Base-by-base conservation (phyloP, 306 rosid species). In the Heteromeles arbutifolia region DNA sequence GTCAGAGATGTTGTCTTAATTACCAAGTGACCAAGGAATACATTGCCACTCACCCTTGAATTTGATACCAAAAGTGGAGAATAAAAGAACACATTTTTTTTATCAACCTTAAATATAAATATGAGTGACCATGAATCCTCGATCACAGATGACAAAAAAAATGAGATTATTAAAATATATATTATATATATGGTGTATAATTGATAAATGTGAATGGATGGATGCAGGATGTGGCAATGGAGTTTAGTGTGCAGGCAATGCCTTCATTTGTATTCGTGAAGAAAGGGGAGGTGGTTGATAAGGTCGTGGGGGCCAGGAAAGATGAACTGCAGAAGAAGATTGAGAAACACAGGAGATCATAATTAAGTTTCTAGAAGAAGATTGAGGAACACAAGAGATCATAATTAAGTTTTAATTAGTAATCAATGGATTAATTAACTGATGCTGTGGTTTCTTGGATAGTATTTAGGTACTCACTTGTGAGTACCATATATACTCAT, bases 221-320 rank as follows among this genome's bases (percentile, higher is more conserved):
- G 21, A 74, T 77, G 83, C 85, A 93, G 98, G 92, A 79, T 29
- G 90, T 93, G 79, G 92, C 96, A 28, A 62, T 69, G 58, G 87
- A 85, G 77, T 87, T 58, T 62, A 84, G 85, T 10, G 93, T 91
- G 77, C 79, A 85, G 39, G 84, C 88, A 81, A 66, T 93, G 88
- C 97, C 98, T 70, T 79, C 97, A 41, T 88, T 91, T 87, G 3
- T 89, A 63, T 85, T 93, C 37, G 15, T 88, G 2, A 89, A 88
- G 90, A 88, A 80, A 24, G 97, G 97, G 26, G 82, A 76, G 39
- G 85, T 83, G 15, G 54, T 75, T 15, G 96, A 89, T 29, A 93
- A n/a, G 82, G 85, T 85, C 64, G 86, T 79, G 5, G 98, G 96
- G 34, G 91, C 85, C 19, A 91, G 69, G 67, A 89, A 85, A 74